Evolutionary conservation across 176 grass and related monocot species (phyloP).

Genomic region (Chrysopogon serrulatus): DNA sequence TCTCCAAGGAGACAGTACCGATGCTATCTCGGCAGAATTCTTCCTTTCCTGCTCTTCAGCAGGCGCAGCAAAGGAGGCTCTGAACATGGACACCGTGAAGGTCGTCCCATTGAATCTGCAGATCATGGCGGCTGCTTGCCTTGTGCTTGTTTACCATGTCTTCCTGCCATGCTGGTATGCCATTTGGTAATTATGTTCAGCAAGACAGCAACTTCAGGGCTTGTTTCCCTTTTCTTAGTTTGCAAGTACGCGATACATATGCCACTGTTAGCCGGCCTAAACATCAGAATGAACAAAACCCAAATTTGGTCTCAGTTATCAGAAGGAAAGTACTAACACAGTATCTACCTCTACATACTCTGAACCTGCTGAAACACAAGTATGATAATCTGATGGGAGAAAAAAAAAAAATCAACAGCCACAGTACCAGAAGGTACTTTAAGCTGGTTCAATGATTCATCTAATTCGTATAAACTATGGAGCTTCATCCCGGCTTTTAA

Average conservation of each 20-base stretch:
- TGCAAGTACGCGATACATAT: not conserved
- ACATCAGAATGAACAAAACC: too few species aligned
- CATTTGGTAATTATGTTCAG: not conserved
- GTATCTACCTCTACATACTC: not conserved
- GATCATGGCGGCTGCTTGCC: conserved; percentile 39
- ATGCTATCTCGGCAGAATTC: conserved; percentile 31
- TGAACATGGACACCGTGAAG: not conserved
- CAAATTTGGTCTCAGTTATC: not conserved
- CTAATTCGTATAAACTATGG: not conserved
- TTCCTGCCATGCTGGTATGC: conserved; percentile 13
- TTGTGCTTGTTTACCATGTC: conserved; percentile 38
- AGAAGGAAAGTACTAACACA: not conserved
- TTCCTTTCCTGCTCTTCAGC: conserved; percentile 6
- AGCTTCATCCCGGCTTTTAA: not conserved
- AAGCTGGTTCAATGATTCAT: not conserved
- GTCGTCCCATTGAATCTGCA: conserved; percentile 43
- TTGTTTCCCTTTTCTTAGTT: not conserved
- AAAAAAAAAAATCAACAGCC: not conserved
- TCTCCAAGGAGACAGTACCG: not conserved
- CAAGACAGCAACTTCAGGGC: not conserved
- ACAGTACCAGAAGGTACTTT: not conserved
- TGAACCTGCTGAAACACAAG: not conserved
- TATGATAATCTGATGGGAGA: not conserved
- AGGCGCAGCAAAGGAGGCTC: not conserved
- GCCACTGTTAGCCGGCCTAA: not conserved